A percentile compares a stretch with the other conserved stretches of the same genome.
phyloP scores from a whole-genome alignment of 257 asterid genomes.

The Rauvolfia tetraphylla region DNA sequence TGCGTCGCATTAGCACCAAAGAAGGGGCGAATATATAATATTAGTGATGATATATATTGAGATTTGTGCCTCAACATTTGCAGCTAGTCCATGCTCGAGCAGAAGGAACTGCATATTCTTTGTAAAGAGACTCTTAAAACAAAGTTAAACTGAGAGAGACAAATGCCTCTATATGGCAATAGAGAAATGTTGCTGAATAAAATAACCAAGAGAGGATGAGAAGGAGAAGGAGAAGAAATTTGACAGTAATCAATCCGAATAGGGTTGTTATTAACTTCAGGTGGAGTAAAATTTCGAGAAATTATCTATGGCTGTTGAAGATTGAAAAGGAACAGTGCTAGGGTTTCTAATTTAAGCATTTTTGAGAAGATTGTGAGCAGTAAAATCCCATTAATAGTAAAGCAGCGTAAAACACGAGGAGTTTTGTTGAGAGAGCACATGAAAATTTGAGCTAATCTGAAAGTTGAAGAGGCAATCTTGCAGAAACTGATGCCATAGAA shows the following conservation, averaged over 20 bases:
- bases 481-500: too few relatives aligned
- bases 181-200: too few relatives aligned
- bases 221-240: background rate
- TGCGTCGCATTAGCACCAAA: background rate
- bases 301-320: background rate
- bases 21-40: background rate
- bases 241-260: background rate
- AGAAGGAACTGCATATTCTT: background rate
- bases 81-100: background rate
- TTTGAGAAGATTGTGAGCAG: background rate
- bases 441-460: background rate
- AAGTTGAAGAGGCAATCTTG: background rate
- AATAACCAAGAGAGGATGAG: too few relatives aligned
- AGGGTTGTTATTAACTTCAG: background rate
- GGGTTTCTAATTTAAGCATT: constrained; percentile 21
- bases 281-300: background rate
- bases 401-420: background rate
- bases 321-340: background rate
- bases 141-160: too few relatives aligned
- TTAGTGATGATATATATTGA: background rate
- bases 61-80: background rate
- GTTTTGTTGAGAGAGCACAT: background rate
- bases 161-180: too few relatives aligned
- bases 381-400: background rate
- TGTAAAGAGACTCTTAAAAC: background rate